phyloP scores from a whole-genome alignment of 176 grass and related monocot genomes.

The Cymbopogon citratus region DNA sequence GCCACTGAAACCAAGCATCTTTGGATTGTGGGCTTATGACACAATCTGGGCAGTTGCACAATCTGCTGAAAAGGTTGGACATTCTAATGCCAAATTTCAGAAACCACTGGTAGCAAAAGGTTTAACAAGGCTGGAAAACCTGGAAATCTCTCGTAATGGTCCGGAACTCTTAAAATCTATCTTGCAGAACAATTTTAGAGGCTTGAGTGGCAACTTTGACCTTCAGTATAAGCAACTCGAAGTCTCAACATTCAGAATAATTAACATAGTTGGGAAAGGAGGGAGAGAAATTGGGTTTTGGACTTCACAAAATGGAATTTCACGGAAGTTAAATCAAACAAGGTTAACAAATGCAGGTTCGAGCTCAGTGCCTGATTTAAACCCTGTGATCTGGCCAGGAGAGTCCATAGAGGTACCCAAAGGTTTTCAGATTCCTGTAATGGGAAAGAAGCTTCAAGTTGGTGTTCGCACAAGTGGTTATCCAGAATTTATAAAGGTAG shows the following conservation, averaged over 20 bases:
- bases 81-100: not conserved
- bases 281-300: slow-evolving; percentile 40
- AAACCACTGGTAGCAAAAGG: slow-evolving; percentile 3
- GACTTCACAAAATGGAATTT: slow-evolving; percentile 20
- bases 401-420: slow-evolving; percentile 7
- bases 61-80: slow-evolving; percentile 22
- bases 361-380: not conserved
- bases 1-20: slow-evolving; percentile 23
- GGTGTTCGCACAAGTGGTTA: slow-evolving; percentile 4
- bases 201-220: slow-evolving; percentile 43
- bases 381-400: slow-evolving; percentile 30
- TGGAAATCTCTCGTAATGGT: slow-evolving; percentile 27
- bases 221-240: slow-evolving; percentile 38
- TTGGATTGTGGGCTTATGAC: slow-evolving; percentile 45
- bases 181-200: slow-evolving; percentile 36
- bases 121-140: not conserved
- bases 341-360: not conserved
- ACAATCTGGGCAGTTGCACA: slow-evolving; percentile 44
- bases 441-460: slow-evolving; percentile 27
- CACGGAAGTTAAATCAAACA: not conserved
- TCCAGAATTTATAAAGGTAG: slow-evolving; percentile 18
- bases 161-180: slow-evolving; percentile 35
- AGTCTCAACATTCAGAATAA: slow-evolving; percentile 35
- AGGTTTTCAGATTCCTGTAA: slow-evolving; percentile 26
- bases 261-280: slow-evolving; percentile 37